These are phyloP conservation scores for Diplotaxis tenuifolia DNA, from an alignment of 345 rosid species.

Conservation along the genomic window DNA sequence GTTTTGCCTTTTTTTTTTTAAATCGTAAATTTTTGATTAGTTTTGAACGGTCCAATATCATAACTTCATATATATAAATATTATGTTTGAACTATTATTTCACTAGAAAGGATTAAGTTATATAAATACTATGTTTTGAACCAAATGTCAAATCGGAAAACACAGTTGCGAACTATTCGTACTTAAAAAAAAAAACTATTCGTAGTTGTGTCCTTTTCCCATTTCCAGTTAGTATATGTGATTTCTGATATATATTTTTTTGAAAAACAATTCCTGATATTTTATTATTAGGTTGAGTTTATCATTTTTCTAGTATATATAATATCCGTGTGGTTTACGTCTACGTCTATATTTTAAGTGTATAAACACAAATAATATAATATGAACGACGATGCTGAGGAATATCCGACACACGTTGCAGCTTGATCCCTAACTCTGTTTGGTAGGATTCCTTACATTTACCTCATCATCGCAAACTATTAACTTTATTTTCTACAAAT, in stretches of 20 bases:
- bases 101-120: neutral
- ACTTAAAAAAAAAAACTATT: too few relatives aligned
- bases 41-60: neutral
- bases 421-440: slow-evolving; percentile 29
- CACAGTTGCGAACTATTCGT: neutral
- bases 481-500: neutral
- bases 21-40: neutral
- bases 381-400: slow-evolving; percentile 31
- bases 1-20: neutral
- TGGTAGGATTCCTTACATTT: slow-evolving; percentile 23
- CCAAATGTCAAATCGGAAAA: neutral
- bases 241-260: neutral
- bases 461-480: slow-evolving; percentile 1
- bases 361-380: neutral
- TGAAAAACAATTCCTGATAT: too few relatives aligned
- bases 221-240: slow-evolving; percentile 1
- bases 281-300: neutral
- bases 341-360: slow-evolving; percentile 16
- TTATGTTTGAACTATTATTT: neutral
- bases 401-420: slow-evolving; percentile 40
- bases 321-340: slow-evolving; percentile 30
- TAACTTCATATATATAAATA: too few relatives aligned
- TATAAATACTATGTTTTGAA: neutral
- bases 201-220: neutral
- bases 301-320: neutral